Evolutionary conservation across 352 stramenopile species (phyloP), one percentile per base, ranked within the genome.

Genomic region (Aphanomyces invadans): DNA sequence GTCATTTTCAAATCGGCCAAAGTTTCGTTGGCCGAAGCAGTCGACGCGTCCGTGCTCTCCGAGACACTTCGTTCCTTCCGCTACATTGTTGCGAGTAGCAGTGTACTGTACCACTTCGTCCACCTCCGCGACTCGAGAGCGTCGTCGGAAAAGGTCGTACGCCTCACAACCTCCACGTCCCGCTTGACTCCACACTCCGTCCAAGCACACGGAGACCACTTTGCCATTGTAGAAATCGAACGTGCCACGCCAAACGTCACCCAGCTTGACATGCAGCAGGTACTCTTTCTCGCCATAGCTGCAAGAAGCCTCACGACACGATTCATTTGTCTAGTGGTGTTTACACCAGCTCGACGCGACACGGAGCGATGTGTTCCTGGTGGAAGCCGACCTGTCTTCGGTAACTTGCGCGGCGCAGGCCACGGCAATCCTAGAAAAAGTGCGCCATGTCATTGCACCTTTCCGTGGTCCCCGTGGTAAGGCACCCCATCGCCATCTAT

Each of bases 31-130:
- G 48, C n/a, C 4, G 32, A 42, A 5, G 17, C 48, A 29, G 19
- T 33, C 19, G 69, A 63, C 71, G 86, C 39, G 56, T 32, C 86
- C 17, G 32, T 87, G 12, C 48, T 77, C 29, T 59, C 87, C 49
- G 74, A 78, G 66, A 74, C 79, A 23, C 48, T 89, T 33, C 80
- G 78, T 17, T 75, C 74, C 4, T 21, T 87, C 45, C 81, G 84
- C 3, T 73, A 80, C 28, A 60, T 70, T 1, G 62, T 73, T 3
- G 81, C 75, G 44, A 90, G 79, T 71, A 90, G 90, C 66, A 81
- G 79, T 57, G 65, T 90, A 9, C 68, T 77, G 19, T 89, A 64
- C 55, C 36, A 64, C 19, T 21, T 49, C 33, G n/a, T 64, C 11
- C 32, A 49, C 4, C 33, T 36, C 7, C 36, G 33, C 1, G 7